phyloP scores from a whole-genome alignment of 352 stramenopile species.

The Phytophthora vignae region DNA sequence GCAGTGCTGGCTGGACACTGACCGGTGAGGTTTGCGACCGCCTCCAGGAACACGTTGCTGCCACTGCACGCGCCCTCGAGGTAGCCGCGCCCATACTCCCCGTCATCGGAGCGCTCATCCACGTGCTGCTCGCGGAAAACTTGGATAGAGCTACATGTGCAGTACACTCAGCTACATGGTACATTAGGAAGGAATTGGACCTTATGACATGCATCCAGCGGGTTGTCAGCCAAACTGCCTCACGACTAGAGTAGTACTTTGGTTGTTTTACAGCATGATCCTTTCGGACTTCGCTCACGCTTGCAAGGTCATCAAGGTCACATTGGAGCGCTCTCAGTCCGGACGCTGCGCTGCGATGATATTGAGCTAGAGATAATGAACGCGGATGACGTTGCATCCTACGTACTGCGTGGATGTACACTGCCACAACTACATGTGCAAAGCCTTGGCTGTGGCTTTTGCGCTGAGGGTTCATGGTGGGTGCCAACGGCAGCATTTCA shows the following conservation, averaged over 20 bases:
- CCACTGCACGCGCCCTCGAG: conserved; percentile 37
- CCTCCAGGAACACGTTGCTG: conserved; percentile 27
- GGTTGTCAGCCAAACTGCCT: background rate
- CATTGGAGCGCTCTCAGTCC: background rate
- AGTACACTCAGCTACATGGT: too few relatives aligned
- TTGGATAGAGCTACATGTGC: background rate
- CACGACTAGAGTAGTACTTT: background rate
- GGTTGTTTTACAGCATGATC: background rate
- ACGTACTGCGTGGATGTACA: background rate
- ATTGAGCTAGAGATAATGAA: background rate
- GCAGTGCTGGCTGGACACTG: conserved; percentile 34
- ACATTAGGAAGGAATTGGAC: too few relatives aligned
- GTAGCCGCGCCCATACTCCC: conserved; percentile 46
- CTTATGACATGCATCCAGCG: conserved; percentile 7
- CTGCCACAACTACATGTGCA: background rate
- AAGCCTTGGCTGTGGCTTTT: background rate
- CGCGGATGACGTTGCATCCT: background rate
- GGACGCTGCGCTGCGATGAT: background rate
- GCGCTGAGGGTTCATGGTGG: background rate
- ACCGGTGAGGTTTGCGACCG: conserved; percentile 34
- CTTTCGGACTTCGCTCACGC: background rate
- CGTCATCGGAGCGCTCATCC: conserved; percentile 42
- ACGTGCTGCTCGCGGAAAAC: conserved; percentile 29
- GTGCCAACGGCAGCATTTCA: conserved; percentile 1
- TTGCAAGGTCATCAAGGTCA: background rate